These are phyloP conservation scores for Diaporthe vexans DNA, from an alignment of 2,329 filamentous ascomycete genomes.

Conservation along the genomic window DNA sequence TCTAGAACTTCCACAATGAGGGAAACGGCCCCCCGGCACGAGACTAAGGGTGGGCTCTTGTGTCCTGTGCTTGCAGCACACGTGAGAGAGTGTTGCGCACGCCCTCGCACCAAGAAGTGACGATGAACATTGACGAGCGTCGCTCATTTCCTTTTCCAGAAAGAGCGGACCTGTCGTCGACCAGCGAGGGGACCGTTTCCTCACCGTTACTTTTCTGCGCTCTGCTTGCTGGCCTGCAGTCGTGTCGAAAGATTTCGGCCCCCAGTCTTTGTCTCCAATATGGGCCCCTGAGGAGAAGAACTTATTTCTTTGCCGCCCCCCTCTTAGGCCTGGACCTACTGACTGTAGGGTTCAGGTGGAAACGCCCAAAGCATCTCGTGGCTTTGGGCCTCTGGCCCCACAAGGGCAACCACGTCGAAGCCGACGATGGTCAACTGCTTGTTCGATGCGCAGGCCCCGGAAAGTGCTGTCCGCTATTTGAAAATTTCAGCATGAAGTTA, in stretches of 20 bases:
- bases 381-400: constrained; percentile 10
- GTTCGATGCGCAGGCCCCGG: background rate
- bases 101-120: constrained; percentile 23
- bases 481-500: constrained; percentile 28
- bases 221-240: background rate
- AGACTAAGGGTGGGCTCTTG: background rate
- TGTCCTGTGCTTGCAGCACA: background rate
- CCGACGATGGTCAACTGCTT: constrained; percentile 9
- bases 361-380: constrained; percentile 29
- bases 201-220: constrained; percentile 26
- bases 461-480: background rate
- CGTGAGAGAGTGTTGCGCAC: constrained; percentile 11
- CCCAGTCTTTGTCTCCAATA: constrained; percentile 6
- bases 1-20: constrained; percentile 14
- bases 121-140: constrained; percentile 2
- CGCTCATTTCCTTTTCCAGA: constrained; percentile 27
- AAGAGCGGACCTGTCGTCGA: background rate
- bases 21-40: background rate
- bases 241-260: constrained; percentile 17
- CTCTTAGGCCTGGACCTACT: background rate
- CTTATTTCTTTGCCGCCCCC: constrained; percentile 10
- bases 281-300: constrained; percentile 11
- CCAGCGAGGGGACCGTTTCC: constrained; percentile 22
- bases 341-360: background rate
- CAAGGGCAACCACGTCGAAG: constrained; percentile 27